These are phyloP conservation scores for Symbiodinium pilosum DNA, from an alignment of 73 alveolate species.

Conservation along the genomic window DNA sequence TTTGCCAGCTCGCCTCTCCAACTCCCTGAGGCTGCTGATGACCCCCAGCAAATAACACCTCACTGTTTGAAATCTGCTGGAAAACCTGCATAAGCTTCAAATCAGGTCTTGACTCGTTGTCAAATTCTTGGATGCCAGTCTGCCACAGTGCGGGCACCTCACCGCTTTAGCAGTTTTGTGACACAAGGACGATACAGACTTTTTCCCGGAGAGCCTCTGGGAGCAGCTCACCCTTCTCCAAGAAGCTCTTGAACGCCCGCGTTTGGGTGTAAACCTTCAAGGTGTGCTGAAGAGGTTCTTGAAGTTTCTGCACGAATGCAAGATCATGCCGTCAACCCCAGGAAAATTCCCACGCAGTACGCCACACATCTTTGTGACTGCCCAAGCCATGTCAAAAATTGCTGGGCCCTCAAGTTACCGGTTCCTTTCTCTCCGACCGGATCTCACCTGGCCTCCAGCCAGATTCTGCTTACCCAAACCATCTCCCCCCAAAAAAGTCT, in stretches of 20 bases:
- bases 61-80: not conserved
- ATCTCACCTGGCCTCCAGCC: too few relatives aligned
- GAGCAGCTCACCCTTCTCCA: slow-evolving; percentile 51
- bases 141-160: slow-evolving; percentile 26
- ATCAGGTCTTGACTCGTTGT: slow-evolving; percentile 30
- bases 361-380: too few relatives aligned
- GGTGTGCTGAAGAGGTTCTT: not conserved
- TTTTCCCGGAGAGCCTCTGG: not conserved
- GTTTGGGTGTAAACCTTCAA: slow-evolving; percentile 52
- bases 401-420: too few relatives aligned
- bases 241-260: slow-evolving; percentile 31
- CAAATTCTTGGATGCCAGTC: slow-evolving; percentile 38
- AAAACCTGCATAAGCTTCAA: not conserved
- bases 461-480: too few relatives aligned
- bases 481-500: too few relatives aligned
- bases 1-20: slow-evolving; percentile 7
- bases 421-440: too few relatives aligned
- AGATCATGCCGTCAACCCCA: too few relatives aligned
- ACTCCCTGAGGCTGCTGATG: slow-evolving; percentile 32
- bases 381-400: too few relatives aligned
- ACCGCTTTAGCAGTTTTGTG: too few relatives aligned
- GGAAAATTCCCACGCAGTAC: too few relatives aligned
- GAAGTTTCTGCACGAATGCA: too few relatives aligned
- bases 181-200: not conserved
- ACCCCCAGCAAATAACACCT: slow-evolving; percentile 57